Percentiles rank a stretch among this genome's conserved stretches.
These are phyloP conservation scores for Chenopodium suecicum DNA, from an alignment of 148 eudicot species.

Conservation along the genomic window DNA sequence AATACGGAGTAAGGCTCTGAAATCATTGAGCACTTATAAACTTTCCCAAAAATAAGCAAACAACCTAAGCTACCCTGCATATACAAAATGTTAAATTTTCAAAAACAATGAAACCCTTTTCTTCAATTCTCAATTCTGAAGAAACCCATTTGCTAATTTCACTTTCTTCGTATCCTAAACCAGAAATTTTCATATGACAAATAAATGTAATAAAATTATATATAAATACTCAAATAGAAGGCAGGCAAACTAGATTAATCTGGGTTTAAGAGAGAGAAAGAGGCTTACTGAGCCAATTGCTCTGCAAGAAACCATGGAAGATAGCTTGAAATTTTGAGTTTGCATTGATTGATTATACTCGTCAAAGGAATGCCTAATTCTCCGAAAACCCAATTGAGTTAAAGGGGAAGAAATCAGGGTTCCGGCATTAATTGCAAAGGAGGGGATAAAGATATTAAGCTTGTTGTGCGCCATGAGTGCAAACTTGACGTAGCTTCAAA, in stretches of 20 bases:
- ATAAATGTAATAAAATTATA: neutral
- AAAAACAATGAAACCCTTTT: neutral
- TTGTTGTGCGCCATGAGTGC: constrained; percentile 26
- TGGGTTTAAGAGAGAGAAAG: neutral
- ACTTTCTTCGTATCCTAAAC: neutral
- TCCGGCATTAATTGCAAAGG: constrained; percentile 3
- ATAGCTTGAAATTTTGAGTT: neutral
- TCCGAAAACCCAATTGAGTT: constrained; percentile 16
- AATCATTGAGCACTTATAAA: neutral
- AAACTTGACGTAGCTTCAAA: neutral
- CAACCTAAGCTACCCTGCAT: neutral
- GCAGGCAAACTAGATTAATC: neutral
- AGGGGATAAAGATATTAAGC: constrained; percentile 14
- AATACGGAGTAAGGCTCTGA: neutral
- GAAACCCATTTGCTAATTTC: neutral
- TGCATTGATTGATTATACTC: too few relatives aligned
- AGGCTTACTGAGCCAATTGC: constrained; percentile 58
- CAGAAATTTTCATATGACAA: neutral
- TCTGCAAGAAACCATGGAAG: constrained; percentile 35
- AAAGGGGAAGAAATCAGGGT: constrained; percentile 1
- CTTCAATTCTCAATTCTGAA: neutral
- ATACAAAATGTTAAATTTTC: neutral
- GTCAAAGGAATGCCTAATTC: neutral
- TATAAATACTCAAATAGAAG: neutral
- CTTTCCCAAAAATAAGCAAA: neutral